phyloP scores from a whole-genome alignment of 2,329 filamentous ascomycete species.

The Xylariales sp. region DNA sequence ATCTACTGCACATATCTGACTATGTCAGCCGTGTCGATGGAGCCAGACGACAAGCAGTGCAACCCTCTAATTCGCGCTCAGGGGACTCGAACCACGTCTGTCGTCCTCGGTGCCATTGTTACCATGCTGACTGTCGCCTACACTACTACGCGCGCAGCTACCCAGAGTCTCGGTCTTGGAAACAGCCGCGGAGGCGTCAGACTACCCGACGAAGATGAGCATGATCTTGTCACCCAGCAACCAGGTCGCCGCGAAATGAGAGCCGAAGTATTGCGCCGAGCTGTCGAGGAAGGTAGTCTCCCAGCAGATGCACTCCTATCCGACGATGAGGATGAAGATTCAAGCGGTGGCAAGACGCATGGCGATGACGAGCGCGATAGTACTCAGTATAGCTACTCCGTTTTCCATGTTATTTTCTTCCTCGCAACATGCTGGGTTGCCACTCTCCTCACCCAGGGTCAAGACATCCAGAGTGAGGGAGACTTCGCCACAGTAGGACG shows the following conservation, averaged over 20 bases:
- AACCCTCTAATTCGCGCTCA: slow-evolving; percentile 85
- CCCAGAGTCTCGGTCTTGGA: slow-evolving; percentile 76
- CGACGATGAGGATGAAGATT: slow-evolving; percentile 55
- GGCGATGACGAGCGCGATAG: slow-evolving; percentile 84
- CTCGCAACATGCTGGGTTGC: slow-evolving; percentile 94
- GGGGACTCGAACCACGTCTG: slow-evolving; percentile 82
- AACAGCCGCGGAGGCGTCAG: slow-evolving; percentile 54
- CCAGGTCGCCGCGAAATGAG: slow-evolving; percentile 87
- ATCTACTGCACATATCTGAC: slow-evolving; percentile 98
- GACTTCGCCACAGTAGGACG: slow-evolving; percentile 90
- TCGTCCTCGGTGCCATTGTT: slow-evolving; percentile 88
- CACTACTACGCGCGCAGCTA: slow-evolving; percentile 93
- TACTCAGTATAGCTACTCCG: slow-evolving; percentile 93
- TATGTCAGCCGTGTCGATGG: slow-evolving; percentile 97
- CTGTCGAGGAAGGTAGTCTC: slow-evolving; percentile 86
- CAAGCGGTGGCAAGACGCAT: slow-evolving; percentile 57
- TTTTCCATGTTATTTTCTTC: slow-evolving; percentile 98
- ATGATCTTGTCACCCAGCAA: slow-evolving; percentile 83
- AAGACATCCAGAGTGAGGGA: slow-evolving; percentile 60
- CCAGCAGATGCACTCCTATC: slow-evolving; percentile 85
- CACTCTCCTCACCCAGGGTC: slow-evolving; percentile 64
- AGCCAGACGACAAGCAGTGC: slow-evolving; percentile 88
- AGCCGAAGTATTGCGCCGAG: slow-evolving; percentile 81
- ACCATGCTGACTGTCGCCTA: slow-evolving; percentile 97
- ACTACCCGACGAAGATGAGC: slow-evolving; percentile 70